phyloP scores from a whole-genome alignment of 495 filamentous ascomycete species.

The Astrothelium subdiscretum region DNA sequence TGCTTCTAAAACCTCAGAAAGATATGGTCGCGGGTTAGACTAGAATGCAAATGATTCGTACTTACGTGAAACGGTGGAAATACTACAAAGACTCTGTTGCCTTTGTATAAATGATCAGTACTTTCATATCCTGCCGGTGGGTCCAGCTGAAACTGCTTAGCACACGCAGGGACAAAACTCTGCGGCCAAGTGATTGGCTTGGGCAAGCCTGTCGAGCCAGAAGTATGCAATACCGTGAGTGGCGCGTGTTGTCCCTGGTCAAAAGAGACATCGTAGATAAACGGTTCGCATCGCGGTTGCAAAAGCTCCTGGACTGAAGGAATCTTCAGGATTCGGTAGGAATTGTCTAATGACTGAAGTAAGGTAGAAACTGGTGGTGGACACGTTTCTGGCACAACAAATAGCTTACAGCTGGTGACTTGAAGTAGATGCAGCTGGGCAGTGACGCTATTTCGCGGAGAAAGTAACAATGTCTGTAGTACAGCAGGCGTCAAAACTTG shows the following conservation, averaged over 20 bases:
- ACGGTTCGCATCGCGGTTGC: background rate
- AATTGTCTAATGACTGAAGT: background rate
- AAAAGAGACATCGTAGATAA: constrained; percentile 17
- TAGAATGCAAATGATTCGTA: too few species aligned
- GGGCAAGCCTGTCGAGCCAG: constrained; percentile 23
- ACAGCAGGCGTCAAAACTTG: background rate
- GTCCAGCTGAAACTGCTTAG: background rate
- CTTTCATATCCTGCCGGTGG: background rate
- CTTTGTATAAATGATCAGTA: background rate
- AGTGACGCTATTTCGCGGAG: background rate
- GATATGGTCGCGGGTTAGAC: too few species aligned
- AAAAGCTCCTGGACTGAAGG: background rate
- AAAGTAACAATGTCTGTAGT: background rate
- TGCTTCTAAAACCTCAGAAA: too few species aligned
- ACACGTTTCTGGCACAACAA: background rate
- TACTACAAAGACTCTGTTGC: background rate
- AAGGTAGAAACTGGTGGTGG: background rate
- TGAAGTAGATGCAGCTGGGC: background rate
- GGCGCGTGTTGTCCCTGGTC: constrained; percentile 22
- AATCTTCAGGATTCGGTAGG: background rate
- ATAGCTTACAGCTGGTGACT: background rate
- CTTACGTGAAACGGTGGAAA: background rate
- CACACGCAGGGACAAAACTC: background rate
- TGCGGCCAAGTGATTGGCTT: constrained; percentile 15
- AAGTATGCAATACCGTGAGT: constrained; percentile 22